These are phyloP conservation scores for Rhizopus delemar DNA, from an alignment of 371 early-diverging fungal genomes.

Conservation along the genomic window DNA sequence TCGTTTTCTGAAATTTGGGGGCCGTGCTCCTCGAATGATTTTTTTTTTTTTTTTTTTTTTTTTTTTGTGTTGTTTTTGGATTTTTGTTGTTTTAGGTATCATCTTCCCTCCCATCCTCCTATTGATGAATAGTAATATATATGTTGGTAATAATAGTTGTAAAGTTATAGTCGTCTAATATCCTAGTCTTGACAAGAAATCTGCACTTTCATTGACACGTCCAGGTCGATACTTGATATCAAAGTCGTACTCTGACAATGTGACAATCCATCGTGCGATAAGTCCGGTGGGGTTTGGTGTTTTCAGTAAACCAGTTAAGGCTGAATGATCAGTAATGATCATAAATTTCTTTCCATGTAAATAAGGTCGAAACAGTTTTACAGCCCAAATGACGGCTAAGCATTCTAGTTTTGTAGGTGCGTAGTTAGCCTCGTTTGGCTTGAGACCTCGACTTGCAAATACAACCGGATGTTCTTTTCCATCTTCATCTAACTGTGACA, in stretches of 20 bases:
- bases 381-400: not conserved
- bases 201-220: constrained; percentile 20
- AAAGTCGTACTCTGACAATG: constrained; percentile 27
- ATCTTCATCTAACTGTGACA: constrained; percentile 26
- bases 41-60: too few relatives aligned
- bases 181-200: constrained; percentile 22
- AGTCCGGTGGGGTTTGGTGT: not conserved
- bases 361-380: not conserved
- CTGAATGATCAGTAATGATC: too few relatives aligned
- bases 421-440: not conserved
- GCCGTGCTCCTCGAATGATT: too few relatives aligned
- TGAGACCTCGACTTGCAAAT: not conserved
- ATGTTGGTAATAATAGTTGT: too few relatives aligned
- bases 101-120: too few relatives aligned
- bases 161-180: not conserved
- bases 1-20: too few relatives aligned
- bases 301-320: not conserved
- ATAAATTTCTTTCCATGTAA: not conserved
- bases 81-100: too few relatives aligned
- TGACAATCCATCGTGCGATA: constrained; percentile 29
- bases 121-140: too few relatives aligned
- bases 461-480: not conserved
- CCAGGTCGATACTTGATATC: constrained; percentile 25
- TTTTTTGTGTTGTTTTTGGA: too few relatives aligned
- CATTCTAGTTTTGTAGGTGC: not conserved